Conservation (phyloP, 2,329 filamentous ascomycete species). For the Trichoderma citrinoviride region DNA sequence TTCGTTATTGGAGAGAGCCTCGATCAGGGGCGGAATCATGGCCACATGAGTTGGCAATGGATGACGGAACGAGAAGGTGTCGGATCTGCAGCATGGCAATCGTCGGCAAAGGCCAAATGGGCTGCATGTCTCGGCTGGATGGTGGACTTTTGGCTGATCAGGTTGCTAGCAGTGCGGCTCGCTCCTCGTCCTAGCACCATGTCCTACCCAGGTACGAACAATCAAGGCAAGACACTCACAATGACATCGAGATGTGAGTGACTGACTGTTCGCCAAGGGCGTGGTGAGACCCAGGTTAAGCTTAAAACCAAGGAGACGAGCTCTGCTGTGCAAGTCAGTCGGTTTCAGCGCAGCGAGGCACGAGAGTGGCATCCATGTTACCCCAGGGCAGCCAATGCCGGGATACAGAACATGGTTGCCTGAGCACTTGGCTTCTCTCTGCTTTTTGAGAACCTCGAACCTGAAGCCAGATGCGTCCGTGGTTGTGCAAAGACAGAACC, state of each 20-base stretch:
- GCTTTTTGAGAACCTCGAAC: too few species aligned
- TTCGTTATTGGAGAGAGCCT: neutral
- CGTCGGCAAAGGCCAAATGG: neutral
- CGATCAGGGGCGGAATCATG: neutral
- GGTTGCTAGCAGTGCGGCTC: neutral
- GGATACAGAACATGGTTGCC: neutral
- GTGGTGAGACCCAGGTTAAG: constrained; percentile 22
- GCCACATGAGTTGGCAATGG: constrained; percentile 4
- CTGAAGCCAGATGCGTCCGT: too few species aligned
- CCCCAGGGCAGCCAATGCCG: neutral
- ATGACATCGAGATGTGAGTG: neutral
- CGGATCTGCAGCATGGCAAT: constrained; percentile 16
- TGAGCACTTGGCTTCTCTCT: too few species aligned
- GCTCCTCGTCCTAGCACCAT: neutral
- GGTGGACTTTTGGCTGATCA: constrained; percentile 8
- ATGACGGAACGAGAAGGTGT: neutral
- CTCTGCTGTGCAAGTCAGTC: neutral
- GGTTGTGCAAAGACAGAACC: neutral
- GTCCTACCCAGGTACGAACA: neutral
- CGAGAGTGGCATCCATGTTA: neutral
- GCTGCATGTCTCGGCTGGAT: neutral
- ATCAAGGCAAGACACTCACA: constrained; percentile 16
- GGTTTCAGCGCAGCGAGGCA: neutral
- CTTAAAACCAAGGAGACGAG: constrained; percentile 17
- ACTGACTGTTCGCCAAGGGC: constrained; percentile 9